Evolutionary conservation across 1,284 basidiomycete species (phyloP).

Genomic region (Laetiporus sulphureus): DNA sequence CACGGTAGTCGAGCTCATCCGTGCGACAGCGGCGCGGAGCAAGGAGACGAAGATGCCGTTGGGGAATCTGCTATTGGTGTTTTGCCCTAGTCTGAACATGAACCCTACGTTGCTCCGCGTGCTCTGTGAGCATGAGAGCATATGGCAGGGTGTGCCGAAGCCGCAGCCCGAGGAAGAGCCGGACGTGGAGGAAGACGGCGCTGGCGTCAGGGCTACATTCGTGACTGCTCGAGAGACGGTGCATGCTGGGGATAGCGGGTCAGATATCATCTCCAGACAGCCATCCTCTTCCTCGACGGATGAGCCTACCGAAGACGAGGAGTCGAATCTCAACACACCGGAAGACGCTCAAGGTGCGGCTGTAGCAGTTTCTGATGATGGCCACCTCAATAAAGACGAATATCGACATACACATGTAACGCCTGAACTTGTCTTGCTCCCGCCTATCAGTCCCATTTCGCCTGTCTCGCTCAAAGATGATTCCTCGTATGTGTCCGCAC

Average conservation of each 20-base stretch:
- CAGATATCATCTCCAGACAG: background rate
- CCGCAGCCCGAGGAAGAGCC: background rate
- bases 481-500: constrained; percentile 26
- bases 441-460: constrained; percentile 8
- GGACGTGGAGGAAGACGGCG: constrained; percentile 2
- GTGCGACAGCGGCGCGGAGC: constrained; percentile 52
- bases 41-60: constrained; percentile 80
- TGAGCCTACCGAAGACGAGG: constrained; percentile 2
- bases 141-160: constrained; percentile 42
- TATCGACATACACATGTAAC: background rate
- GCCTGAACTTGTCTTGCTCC: constrained; percentile 4
- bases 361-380: background rate
- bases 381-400: background rate
- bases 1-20: constrained; percentile 70
- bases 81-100: constrained; percentile 78
- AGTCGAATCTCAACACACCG: background rate
- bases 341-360: background rate
- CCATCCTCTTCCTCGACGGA: background rate
- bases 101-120: constrained; percentile 67
- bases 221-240: constrained; percentile 6
- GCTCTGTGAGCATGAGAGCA: constrained; percentile 61
- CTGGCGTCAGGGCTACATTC: constrained; percentile 7
- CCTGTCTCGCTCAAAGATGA: constrained; percentile 12
- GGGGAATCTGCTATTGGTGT: constrained; percentile 72
- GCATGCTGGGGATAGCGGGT: background rate